phyloP scores from a whole-genome alignment of 2,329 filamentous ascomycete species.

The Exophiala dermatitidis region DNA sequence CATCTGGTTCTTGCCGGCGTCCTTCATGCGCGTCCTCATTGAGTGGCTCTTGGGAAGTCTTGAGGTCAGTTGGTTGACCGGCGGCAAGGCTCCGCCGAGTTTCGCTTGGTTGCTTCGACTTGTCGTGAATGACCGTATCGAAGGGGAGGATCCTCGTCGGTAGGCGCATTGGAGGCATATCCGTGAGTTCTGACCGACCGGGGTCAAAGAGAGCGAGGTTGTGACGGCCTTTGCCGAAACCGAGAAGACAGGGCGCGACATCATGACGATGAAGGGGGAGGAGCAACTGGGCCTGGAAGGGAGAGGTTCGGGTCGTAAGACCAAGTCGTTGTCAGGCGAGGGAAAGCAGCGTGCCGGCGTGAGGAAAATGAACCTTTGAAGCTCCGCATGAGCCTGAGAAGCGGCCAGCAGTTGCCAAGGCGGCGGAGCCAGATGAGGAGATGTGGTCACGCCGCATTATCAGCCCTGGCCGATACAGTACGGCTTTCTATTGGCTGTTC shows the following conservation, averaged over 20 bases:
- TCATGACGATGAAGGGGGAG: background rate
- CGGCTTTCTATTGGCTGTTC: too few relatives aligned
- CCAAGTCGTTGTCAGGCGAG: too few relatives aligned
- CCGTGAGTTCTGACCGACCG: background rate
- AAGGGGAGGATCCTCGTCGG: slow-evolving; percentile 2
- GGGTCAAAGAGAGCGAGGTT: background rate
- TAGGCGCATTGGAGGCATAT: slow-evolving; percentile 12
- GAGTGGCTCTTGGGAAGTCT: slow-evolving; percentile 1
- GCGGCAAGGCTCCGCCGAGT: background rate
- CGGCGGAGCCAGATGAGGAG: too few relatives aligned
- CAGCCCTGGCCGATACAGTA: too few relatives aligned
- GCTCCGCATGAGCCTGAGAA: too few relatives aligned
- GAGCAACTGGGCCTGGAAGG: too few relatives aligned
- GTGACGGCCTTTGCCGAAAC: background rate
- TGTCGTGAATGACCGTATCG: slow-evolving; percentile 12
- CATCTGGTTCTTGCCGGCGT: slow-evolving; percentile 4
- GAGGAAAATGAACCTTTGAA: too few relatives aligned
- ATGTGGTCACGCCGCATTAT: too few relatives aligned
- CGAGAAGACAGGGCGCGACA: slow-evolving; percentile 2
- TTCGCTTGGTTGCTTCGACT: slow-evolving; percentile 8
- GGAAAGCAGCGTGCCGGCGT: too few relatives aligned
- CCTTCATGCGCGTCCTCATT: slow-evolving; percentile 2
- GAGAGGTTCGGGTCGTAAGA: too few relatives aligned
- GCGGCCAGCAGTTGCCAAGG: too few relatives aligned
- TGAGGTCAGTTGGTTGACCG: background rate